A percentile compares a stretch with the other conserved stretches of the same genome.
These are phyloP conservation scores for Oidium heveae DNA, from an alignment of 2,329 filamentous ascomycete genomes.

Conservation along the genomic window DNA sequence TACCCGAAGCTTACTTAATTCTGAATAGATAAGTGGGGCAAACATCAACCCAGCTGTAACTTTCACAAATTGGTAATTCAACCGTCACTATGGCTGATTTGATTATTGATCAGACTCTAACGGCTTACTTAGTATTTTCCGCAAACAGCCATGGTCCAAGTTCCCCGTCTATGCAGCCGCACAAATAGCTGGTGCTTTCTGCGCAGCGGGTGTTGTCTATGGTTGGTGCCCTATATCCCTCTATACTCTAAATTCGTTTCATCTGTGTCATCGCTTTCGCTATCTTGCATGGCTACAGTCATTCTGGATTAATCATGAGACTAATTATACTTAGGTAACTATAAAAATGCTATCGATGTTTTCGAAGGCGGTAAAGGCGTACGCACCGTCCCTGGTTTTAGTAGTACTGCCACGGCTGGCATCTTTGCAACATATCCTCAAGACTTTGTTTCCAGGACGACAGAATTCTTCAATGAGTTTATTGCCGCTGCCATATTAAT, in stretches of 20 bases:
- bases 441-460: conserved; percentile 36
- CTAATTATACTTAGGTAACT: conserved; percentile 22
- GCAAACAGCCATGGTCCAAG: conserved; percentile 42
- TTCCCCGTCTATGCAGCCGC: conserved; percentile 40
- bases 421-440: conserved; percentile 50
- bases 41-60: conserved; percentile 50
- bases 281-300: not conserved
- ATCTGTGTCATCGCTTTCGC: not conserved
- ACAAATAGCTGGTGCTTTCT: conserved; percentile 42
- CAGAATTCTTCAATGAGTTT: conserved; percentile 49
- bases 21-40: conserved; percentile 20
- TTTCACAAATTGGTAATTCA: conserved; percentile 30
- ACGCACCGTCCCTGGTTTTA: conserved; percentile 28
- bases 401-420: conserved; percentile 26
- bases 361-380: conserved; percentile 35
- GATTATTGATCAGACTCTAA: not conserved
- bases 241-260: not conserved
- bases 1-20: not conserved
- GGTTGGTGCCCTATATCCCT: conserved; percentile 2
- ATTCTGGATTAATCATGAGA: not conserved
- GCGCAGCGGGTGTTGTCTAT: conserved; percentile 24
- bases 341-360: conserved; percentile 37
- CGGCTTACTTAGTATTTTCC: conserved; percentile 21
- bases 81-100: not conserved
- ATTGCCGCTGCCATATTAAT: conserved; percentile 41